Percentiles rank a stretch among this genome's conserved stretches.
phyloP scores from a whole-genome alignment of 75 land plant genomes.

The Chamaecyparis obtusa region DNA sequence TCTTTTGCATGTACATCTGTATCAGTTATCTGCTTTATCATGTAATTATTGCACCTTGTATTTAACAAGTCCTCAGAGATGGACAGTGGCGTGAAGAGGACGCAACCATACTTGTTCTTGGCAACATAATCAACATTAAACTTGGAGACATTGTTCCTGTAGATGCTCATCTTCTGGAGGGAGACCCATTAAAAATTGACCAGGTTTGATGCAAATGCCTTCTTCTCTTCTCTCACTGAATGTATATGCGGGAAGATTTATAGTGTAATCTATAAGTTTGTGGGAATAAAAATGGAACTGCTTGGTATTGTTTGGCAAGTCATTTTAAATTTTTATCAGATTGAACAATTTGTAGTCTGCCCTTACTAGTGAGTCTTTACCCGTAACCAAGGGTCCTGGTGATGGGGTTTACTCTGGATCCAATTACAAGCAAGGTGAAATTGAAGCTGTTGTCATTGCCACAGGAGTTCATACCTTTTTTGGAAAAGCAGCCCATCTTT shows the following conservation, averaged over 20 bases:
- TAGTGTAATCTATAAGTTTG: not conserved
- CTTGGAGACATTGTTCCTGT: slow-evolving; percentile 98
- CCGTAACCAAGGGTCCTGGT: slow-evolving; percentile 91
- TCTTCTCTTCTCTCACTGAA: not conserved
- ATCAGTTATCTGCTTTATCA: not conserved
- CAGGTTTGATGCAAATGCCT: slow-evolving; percentile 44
- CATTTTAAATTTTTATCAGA: not conserved
- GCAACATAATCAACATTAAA: slow-evolving; percentile 87
- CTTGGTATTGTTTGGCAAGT: not conserved
- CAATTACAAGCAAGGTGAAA: slow-evolving; percentile 90
- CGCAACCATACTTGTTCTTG: slow-evolving; percentile 83
- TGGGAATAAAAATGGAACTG: not conserved
- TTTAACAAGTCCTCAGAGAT: slow-evolving; percentile 70
- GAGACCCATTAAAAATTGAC: slow-evolving; percentile 93
- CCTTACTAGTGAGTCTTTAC: slow-evolving; percentile 88
- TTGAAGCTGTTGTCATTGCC: slow-evolving; percentile 93
- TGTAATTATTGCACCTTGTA: not conserved
- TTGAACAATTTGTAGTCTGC: slow-evolving; percentile 62
- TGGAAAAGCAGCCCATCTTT: slow-evolving; percentile 97
- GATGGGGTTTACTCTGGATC: slow-evolving; percentile 90
- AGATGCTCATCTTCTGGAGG: slow-evolving; percentile 93
- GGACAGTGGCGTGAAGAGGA: slow-evolving; percentile 84
- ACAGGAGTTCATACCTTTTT: slow-evolving; percentile 96
- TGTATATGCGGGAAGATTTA: not conserved
- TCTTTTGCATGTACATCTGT: not conserved